phyloP scores from a whole-genome alignment of 352 stramenopile species.

The Phytophthora brassicae region DNA sequence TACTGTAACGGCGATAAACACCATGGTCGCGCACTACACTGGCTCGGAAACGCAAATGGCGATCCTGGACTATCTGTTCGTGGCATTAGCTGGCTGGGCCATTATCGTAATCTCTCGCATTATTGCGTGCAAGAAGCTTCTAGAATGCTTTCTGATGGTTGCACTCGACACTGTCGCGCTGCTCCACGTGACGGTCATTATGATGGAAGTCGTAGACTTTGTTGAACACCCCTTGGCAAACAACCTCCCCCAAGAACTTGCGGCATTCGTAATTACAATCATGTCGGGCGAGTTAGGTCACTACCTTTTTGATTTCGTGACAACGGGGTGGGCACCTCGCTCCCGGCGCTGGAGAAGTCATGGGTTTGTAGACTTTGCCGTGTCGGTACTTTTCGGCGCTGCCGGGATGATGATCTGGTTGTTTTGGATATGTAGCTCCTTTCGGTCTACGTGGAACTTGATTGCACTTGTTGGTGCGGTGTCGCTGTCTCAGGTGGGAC shows the following conservation, averaged over 20 bases:
- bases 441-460: constrained; percentile 37
- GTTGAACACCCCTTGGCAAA: constrained; percentile 44
- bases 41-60: constrained; percentile 36
- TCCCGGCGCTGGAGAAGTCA: constrained; percentile 18
- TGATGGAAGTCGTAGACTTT: constrained; percentile 66
- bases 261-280: constrained; percentile 54
- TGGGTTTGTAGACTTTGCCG: constrained; percentile 14
- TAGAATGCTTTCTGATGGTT: constrained; percentile 56
- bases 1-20: constrained; percentile 59
- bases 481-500: constrained; percentile 38
- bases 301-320: constrained; percentile 27
- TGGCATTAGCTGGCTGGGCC: constrained; percentile 47
- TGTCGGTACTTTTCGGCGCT: constrained; percentile 23
- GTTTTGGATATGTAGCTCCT: constrained; percentile 14
- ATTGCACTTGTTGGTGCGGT: constrained; percentile 33
- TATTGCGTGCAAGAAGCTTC: constrained; percentile 52
- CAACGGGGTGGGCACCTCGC: background rate
- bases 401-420: constrained; percentile 28
- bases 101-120: constrained; percentile 61
- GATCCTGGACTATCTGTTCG: constrained; percentile 64
- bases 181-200: constrained; percentile 55
- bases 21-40: constrained; percentile 56
- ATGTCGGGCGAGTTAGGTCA: constrained; percentile 36
- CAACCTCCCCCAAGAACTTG: constrained; percentile 38
- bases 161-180: constrained; percentile 56